Base-by-base conservation (phyloP, 768 basidiomycete species). In the Tubosaeta sp. region DNA sequence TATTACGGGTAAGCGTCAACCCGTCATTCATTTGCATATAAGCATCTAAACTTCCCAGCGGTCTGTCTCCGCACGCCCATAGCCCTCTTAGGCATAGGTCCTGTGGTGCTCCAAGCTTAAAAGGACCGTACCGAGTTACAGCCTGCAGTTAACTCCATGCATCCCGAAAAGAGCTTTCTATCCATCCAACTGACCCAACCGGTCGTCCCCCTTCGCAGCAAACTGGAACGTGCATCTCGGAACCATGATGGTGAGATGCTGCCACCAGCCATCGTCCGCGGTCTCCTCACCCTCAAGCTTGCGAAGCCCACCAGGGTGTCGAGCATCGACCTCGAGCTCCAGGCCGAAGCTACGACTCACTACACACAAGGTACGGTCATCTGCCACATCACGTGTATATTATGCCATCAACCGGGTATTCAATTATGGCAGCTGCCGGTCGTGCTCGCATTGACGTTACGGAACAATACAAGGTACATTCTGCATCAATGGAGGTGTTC, bases 231-330 rank as follows among this genome's bases (percentile, higher is more conserved):
- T 10, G 9, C 54, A 25, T 19, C 45, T 8, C 48, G 57, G 64
- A 35, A 65, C 42, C 51, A 57, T 38, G 54, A 56, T 5, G 60
- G 66, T 43, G 60, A 69, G 7, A 61, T 66, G 16, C 77, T 78
- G 2, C 81, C 87, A 4, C 81, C 84, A 0, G 79, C 84, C 16
- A 69, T 84, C 61, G 70, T 90, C 12, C 72, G 87, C 43, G 87
- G 87, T 10, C 69, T 88, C 4, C 73, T 89, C 49, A 81, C 79
- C 2, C 71, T 90, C 51, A 75, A 72, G 13, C 69, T 88, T 35
- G 72, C 73, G 27, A 95, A 95, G 65, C 83, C 93, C 1, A 93
- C 83, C 47, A 84, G 84, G 65, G 84, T 99, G 57, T 84, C 87
- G 29, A 87, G 84, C 60, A 94, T 99, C 51, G 85, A 86, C 49